phyloP scores from a whole-genome alignment of 805 yeast genomes.

The Yamadazyma kitorensis region DNA sequence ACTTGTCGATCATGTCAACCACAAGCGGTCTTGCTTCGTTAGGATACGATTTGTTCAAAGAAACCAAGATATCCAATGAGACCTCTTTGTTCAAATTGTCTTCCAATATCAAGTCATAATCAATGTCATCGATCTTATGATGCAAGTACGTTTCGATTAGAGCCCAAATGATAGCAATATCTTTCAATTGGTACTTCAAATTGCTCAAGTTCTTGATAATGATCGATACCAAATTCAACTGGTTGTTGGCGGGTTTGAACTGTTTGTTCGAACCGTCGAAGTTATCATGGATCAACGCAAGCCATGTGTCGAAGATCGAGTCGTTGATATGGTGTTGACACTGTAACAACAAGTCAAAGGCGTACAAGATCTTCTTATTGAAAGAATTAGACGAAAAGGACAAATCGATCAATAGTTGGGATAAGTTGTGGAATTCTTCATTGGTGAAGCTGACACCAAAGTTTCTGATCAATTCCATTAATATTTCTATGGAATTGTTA shows the following conservation, averaged over 20 bases:
- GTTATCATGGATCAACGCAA: slow-evolving; percentile 10
- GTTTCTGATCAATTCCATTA: slow-evolving; percentile 52
- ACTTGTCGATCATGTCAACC: slow-evolving; percentile 12
- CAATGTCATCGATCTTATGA: slow-evolving; percentile 30
- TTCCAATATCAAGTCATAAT: slow-evolving; percentile 41
- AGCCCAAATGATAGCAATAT: slow-evolving; percentile 14
- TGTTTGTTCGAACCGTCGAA: slow-evolving; percentile 16
- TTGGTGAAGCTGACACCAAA: slow-evolving; percentile 42
- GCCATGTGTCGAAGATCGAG: slow-evolving; percentile 16
- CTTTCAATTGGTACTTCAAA: slow-evolving; percentile 3
- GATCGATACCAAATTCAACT: slow-evolving; percentile 7
- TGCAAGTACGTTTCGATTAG: slow-evolving; percentile 18
- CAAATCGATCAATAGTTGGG: slow-evolving; percentile 30
- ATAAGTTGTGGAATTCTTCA: slow-evolving; percentile 29
- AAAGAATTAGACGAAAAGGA: slow-evolving; percentile 35
- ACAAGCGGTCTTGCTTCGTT: slow-evolving; percentile 6
- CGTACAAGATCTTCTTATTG: slow-evolving; percentile 49
- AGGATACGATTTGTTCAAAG: slow-evolving; percentile 14
- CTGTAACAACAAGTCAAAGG: slow-evolving; percentile 45
- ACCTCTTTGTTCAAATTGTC: slow-evolving; percentile 52
- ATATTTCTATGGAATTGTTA: slow-evolving; percentile 60
- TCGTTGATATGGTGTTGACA: background rate
- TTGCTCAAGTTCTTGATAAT: slow-evolving; percentile 12
- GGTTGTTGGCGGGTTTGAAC: slow-evolving; percentile 12
- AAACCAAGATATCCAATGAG: slow-evolving; percentile 42